Conservation (phyloP, 768 basidiomycete species). For the Kwoniella sp. region DNA sequence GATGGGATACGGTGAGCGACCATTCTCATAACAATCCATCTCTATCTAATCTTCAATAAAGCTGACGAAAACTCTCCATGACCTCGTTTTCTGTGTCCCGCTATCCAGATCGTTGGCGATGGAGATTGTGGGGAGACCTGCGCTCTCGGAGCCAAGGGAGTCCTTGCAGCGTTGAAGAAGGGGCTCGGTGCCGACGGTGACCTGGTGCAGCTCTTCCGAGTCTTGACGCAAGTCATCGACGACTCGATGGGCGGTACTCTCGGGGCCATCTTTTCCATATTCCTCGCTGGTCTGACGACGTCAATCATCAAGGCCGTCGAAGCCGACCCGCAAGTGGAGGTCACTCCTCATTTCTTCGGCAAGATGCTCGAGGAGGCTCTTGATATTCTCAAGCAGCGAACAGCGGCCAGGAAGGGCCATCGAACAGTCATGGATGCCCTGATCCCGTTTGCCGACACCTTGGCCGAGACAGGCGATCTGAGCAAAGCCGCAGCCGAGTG, state of each 20-base stretch:
- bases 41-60: not conserved
- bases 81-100: not conserved
- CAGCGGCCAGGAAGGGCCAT: slow-evolving; percentile 51
- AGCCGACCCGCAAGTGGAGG: slow-evolving; percentile 7
- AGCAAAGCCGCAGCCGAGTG: slow-evolving; percentile 38
- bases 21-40: not conserved
- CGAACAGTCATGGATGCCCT: slow-evolving; percentile 55
- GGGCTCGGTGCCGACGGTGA: slow-evolving; percentile 48
- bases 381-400: slow-evolving; percentile 49
- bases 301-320: slow-evolving; percentile 33
- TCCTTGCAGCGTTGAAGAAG: slow-evolving; percentile 34
- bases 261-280: slow-evolving; percentile 54
- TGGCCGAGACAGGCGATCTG: slow-evolving; percentile 37
- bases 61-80: not conserved
- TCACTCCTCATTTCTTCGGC: slow-evolving; percentile 40
- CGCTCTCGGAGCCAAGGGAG: slow-evolving; percentile 49
- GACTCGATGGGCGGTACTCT: slow-evolving; percentile 53
- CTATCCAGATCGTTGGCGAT: slow-evolving; percentile 55
- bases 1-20: slow-evolving; percentile 51
- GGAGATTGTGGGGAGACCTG: slow-evolving; percentile 54
- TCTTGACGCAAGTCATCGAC: slow-evolving; percentile 51
- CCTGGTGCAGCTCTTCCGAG: slow-evolving; percentile 46
- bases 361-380: slow-evolving; percentile 34
- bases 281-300: slow-evolving; percentile 51
- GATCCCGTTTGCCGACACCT: slow-evolving; percentile 51